These are phyloP conservation scores for Talaromyces adpressus DNA, from an alignment of 495 filamentous ascomycete species.

Conservation along the genomic window DNA sequence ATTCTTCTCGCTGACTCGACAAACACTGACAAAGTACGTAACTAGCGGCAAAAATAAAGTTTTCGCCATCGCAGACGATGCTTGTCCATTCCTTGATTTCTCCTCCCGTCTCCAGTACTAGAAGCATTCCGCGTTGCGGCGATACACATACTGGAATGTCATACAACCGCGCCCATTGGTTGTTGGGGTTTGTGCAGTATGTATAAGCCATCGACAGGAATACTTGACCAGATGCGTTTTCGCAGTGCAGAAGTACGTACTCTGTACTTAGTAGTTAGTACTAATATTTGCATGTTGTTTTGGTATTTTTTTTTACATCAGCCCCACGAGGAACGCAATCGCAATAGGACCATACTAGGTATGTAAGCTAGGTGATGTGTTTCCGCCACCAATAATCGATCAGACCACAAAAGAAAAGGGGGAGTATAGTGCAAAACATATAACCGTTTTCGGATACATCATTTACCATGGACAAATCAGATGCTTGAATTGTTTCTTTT, in stretches of 20 bases:
- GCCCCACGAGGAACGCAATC: slow-evolving; percentile 6
- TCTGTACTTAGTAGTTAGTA: too few relatives aligned
- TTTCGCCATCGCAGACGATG: not conserved
- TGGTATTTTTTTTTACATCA: not conserved
- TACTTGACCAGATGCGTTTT: not conserved
- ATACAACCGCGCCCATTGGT: not conserved
- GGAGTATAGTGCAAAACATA: not conserved
- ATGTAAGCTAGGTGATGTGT: not conserved
- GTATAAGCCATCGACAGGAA: not conserved
- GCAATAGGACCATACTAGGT: not conserved
- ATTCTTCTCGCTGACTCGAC: not conserved
- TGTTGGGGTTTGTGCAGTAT: not conserved
- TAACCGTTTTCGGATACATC: not conserved
- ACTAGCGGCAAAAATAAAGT: not conserved
- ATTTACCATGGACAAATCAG: not conserved
- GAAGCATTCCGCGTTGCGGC: not conserved
- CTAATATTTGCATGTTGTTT: not conserved
- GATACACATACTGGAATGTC: not conserved
- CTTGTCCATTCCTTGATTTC: not conserved
- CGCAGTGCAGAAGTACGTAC: not conserved
- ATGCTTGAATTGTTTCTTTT: not conserved
- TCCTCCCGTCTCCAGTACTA: too few relatives aligned
- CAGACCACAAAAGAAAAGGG: not conserved
- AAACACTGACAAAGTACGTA: not conserved
- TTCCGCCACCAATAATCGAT: not conserved